Evolutionary conservation across 2,329 filamentous ascomycete species (phyloP).

Genomic region (Pseudopithomyces chartarum): DNA sequence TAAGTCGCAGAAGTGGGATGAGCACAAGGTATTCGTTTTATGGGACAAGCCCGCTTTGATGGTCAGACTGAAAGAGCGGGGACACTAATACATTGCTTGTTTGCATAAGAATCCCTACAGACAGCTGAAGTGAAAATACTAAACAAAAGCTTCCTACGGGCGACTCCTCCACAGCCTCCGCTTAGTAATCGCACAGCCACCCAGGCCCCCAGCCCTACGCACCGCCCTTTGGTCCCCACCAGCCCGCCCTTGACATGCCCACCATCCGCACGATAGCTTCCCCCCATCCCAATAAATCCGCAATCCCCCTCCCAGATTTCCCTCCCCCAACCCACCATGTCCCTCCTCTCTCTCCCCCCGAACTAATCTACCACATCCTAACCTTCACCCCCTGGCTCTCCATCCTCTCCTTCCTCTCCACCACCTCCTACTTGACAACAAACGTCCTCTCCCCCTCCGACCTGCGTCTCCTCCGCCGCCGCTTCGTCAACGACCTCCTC

Average conservation of each 20-base stretch:
- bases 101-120: no score
- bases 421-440: neutral
- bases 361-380: neutral
- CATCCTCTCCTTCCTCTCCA: neutral
- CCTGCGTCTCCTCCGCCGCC: neutral
- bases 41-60: conserved; percentile 12
- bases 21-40: conserved; percentile 32
- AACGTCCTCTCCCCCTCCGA: neutral
- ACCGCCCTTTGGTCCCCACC: no score
- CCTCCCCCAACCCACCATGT: neutral
- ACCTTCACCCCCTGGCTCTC: neutral
- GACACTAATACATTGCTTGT: neutral
- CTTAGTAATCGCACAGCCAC: no score
- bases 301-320: no score
- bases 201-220: no score
- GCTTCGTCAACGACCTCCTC: neutral
- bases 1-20: conserved; percentile 19
- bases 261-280: no score
- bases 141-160: no score
- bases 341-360: neutral
- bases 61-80: neutral
- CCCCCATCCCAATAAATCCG: no score
- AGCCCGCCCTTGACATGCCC: no score
- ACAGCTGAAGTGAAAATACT: no score
- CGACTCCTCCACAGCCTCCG: no score